Conservation (phyloP, 176 grass and related monocot species). For the Zizania latifolia region DNA sequence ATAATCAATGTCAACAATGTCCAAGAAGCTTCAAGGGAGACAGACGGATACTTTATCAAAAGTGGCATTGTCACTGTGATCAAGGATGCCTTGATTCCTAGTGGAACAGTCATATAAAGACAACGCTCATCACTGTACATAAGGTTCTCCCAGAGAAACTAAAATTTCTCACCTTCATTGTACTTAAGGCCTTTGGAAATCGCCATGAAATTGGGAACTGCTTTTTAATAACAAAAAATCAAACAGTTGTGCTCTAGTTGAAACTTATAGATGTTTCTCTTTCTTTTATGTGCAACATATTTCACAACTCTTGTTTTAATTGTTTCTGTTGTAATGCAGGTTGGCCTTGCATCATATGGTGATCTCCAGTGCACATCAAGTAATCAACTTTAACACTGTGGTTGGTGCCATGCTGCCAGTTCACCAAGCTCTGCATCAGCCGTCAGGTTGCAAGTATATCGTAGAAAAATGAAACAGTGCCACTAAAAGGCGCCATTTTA, state of each 20-base stretch:
- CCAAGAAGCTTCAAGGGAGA: conserved; percentile 87
- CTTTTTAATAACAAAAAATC: not conserved
- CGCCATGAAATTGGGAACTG: not conserved
- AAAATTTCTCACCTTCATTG: not conserved
- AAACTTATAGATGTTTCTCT: not conserved
- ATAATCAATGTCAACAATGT: conserved; percentile 74
- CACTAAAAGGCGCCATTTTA: conserved; percentile 9
- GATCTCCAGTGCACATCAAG: not conserved
- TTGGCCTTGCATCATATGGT: conserved; percentile 24
- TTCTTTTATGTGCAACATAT: no score
- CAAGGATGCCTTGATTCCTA: conserved; percentile 82
- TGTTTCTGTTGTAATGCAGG: conserved; percentile 4
- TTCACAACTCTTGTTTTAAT: no score
- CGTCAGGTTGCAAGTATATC: not conserved
- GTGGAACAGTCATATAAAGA: conserved; percentile 65
- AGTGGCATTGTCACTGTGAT: conserved; percentile 87
- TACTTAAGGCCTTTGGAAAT: not conserved
- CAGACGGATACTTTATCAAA: conserved; percentile 96
- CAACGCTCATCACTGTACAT: conserved; percentile 14
- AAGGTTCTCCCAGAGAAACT: conserved; percentile 16
- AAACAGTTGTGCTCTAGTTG: not conserved
- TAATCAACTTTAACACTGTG: not conserved
- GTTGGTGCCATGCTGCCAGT: conserved; percentile 1
- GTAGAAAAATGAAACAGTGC: conserved; percentile 8
- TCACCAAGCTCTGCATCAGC: conserved; percentile 10